Evolutionary conservation across 1,139 yeast genomes (phyloP).

Genomic region (Pichia sp.): DNA sequence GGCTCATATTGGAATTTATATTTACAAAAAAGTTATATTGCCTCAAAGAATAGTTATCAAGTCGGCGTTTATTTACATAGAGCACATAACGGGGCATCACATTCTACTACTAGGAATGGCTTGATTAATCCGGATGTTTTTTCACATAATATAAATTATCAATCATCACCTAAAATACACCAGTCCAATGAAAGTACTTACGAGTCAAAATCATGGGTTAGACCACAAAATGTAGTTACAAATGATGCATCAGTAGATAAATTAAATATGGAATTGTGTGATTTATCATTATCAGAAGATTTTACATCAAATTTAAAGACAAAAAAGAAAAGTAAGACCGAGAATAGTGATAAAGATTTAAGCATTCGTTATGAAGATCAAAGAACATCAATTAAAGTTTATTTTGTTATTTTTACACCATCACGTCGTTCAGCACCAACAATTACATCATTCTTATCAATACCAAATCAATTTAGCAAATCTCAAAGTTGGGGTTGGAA

Average conservation of each 20-base stretch:
- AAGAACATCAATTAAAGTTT: conserved; percentile 40
- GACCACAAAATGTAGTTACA: background rate
- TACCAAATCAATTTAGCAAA: conserved; percentile 44
- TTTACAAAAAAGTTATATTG: conserved; percentile 38
- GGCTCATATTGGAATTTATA: conserved; percentile 54
- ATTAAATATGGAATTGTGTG: background rate
- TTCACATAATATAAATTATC: conserved; percentile 23
- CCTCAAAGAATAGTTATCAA: conserved; percentile 37
- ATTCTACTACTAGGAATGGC: conserved; percentile 32
- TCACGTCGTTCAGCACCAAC: conserved; percentile 39
- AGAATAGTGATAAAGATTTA: conserved; percentile 13
- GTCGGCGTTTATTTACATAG: conserved; percentile 50
- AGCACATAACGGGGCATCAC: conserved; percentile 31
- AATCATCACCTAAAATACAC: conserved; percentile 18
- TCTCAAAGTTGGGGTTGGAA: conserved; percentile 57
- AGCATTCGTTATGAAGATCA: conserved; percentile 37
- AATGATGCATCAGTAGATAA: background rate
- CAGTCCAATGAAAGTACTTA: background rate
- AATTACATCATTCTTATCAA: conserved; percentile 43
- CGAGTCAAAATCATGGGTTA: background rate
- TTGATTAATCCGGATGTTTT: conserved; percentile 32
- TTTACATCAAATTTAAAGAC: background rate
- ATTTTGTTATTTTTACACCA: conserved; percentile 46
- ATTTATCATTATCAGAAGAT: background rate
- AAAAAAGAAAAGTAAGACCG: background rate